phyloP scores from a whole-genome alignment of 2,329 filamentous ascomycete genomes.

The Gaeumannomyces tritici region DNA sequence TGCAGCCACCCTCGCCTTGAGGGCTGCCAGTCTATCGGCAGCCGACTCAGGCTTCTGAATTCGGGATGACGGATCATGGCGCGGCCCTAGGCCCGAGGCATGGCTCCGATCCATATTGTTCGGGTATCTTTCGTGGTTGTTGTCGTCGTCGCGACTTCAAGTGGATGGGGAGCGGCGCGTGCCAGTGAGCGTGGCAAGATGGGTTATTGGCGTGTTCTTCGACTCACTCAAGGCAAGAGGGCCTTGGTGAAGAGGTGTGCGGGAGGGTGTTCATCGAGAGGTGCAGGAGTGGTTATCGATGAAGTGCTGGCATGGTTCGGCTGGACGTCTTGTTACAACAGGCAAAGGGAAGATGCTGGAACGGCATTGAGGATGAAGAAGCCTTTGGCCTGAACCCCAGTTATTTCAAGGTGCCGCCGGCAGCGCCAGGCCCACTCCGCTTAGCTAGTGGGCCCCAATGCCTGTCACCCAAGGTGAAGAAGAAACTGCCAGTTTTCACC shows the following conservation, averaged over 20 bases:
- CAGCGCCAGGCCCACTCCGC: no score
- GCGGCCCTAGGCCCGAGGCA: slow-evolving; percentile 43
- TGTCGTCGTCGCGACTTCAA: neutral
- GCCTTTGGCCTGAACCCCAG: no score
- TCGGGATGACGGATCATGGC: slow-evolving; percentile 42
- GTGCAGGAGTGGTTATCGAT: no score
- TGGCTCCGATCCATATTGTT: slow-evolving; percentile 34
- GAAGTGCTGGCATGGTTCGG: no score
- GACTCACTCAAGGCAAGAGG: neutral
- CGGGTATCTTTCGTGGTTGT: neutral
- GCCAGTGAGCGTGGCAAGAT: no score
- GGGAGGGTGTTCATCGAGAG: no score
- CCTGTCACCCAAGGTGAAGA: neutral
- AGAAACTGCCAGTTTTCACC: neutral
- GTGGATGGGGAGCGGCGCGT: neutral
- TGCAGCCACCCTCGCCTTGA: slow-evolving; percentile 72
- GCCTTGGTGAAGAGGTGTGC: neutral
- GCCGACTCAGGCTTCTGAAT: slow-evolving; percentile 47
- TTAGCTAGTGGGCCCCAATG: neutral
- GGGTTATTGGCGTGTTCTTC: neutral
- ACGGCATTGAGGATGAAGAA: no score
- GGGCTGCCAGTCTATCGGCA: slow-evolving; percentile 60
- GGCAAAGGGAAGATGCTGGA: no score
- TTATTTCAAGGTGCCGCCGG: no score
- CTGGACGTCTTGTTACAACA: no score